phyloP scores from a whole-genome alignment of 169 alveolate genomes.

The Ichthyophthirius multifiliis region DNA sequence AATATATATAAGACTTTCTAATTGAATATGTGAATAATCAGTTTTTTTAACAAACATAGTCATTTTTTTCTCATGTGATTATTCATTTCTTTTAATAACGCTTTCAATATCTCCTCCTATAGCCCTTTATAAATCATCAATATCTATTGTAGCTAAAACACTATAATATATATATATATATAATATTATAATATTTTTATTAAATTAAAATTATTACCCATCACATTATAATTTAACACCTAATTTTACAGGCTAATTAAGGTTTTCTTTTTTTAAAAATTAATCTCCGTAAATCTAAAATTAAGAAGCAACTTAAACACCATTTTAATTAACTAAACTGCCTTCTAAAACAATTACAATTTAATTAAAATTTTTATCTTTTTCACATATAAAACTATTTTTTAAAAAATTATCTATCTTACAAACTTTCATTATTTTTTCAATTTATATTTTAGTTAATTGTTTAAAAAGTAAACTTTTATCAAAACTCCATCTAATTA shows the following conservation, averaged over 20 bases:
- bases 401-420: background rate
- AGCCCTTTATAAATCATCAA: background rate
- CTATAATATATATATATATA: too few relatives aligned
- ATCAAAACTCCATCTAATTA: constrained; percentile 39
- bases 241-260: background rate
- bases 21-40: constrained; percentile 39
- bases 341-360: constrained; percentile 22
- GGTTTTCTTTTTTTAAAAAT: background rate
- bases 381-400: background rate
- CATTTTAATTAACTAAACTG: background rate
- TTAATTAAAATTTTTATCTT: background rate
- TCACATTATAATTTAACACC: background rate
- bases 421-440: constrained; percentile 18
- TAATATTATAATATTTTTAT: too few relatives aligned
- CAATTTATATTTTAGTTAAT: constrained; percentile 38
- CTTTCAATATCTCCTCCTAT: constrained; percentile 40
- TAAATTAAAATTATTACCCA: too few relatives aligned
- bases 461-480: constrained; percentile 7
- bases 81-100: constrained; percentile 35
- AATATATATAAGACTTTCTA: constrained; percentile 35
- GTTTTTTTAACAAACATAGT: constrained; percentile 20
- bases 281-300: constrained; percentile 33
- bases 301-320: background rate
- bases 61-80: constrained; percentile 40
- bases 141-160: background rate